Evolutionary conservation across 2,329 filamentous ascomycete genomes (phyloP).

Genomic region (Exophiala bonariae): DNA sequence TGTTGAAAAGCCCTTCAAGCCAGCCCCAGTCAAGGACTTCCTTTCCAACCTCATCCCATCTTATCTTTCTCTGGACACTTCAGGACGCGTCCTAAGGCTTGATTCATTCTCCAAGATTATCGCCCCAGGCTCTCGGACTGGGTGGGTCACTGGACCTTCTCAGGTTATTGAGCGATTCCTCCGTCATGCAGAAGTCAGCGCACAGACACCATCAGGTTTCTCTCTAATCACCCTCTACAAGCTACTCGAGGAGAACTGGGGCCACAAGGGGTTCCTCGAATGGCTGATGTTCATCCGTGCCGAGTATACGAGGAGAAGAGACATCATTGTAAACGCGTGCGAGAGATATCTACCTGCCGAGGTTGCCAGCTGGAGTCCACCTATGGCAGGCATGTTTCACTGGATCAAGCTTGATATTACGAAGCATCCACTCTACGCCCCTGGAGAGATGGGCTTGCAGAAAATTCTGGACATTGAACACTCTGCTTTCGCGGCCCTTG

Average conservation of each 20-base stretch:
- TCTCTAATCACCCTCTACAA: conserved; percentile 84
- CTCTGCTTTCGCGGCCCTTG: conserved; percentile 75
- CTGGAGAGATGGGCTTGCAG: conserved; percentile 14
- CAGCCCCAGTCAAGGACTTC: conserved; percentile 64
- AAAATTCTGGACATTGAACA: conserved; percentile 66
- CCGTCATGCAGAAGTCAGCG: conserved; percentile 78
- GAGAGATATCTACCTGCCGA: conserved; percentile 72
- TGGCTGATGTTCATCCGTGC: conserved; percentile 82
- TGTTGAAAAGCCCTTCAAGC: conserved; percentile 54
- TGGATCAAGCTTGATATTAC: conserved; percentile 50
- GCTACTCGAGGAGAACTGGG: conserved; percentile 90
- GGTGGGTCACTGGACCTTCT: conserved; percentile 86
- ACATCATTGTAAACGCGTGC: conserved; percentile 77
- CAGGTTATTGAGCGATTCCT: conserved; percentile 82
- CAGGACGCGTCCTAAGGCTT: conserved; percentile 85
- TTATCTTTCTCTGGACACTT: conserved; percentile 75
- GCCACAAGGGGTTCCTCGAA: conserved; percentile 81
- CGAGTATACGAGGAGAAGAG: conserved; percentile 77
- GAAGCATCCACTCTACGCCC: conserved; percentile 39
- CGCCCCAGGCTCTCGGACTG: conserved; percentile 75
- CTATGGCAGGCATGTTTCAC: conserved; percentile 87
- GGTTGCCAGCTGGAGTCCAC: conserved; percentile 76
- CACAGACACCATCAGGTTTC: conserved; percentile 82
- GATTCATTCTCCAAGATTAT: conserved; percentile 94
- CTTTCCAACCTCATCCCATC: conserved; percentile 71